Evolutionary conservation across 345 rosid genomes (phyloP).

Genomic region (Camelina sativa): DNA sequence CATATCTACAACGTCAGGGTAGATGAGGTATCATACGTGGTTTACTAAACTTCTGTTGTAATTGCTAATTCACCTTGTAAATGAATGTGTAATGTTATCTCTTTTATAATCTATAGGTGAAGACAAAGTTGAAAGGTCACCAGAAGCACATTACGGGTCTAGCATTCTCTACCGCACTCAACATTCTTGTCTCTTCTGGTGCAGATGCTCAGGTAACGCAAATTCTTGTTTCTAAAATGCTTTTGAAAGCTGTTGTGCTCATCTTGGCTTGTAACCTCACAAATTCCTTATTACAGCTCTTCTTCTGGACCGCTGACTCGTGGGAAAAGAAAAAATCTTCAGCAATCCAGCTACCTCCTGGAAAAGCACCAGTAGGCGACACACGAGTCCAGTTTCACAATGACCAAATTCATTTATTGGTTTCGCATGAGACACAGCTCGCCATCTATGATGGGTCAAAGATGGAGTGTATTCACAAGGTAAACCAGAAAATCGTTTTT

Average conservation of each 20-base stretch:
- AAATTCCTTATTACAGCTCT: conserved; percentile 47
- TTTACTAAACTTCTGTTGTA: neutral
- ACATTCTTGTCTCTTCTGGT: conserved; percentile 76
- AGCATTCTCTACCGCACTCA: conserved; percentile 69
- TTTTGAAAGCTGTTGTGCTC: neutral
- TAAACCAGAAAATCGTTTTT: conserved; percentile 17
- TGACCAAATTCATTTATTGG: conserved; percentile 68
- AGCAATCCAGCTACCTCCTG: conserved; percentile 61
- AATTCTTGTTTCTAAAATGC: neutral
- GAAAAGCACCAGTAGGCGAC: conserved; percentile 61
- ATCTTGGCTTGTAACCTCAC: neutral
- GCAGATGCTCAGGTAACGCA: conserved; percentile 83
- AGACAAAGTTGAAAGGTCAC: conserved; percentile 75
- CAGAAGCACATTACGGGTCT: conserved; percentile 75
- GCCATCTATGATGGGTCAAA: conserved; percentile 74
- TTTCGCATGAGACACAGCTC: conserved; percentile 76
- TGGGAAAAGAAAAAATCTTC: conserved; percentile 77
- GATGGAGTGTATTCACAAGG: conserved; percentile 72
- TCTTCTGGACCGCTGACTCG: conserved; percentile 68
- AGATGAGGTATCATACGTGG: conserved; percentile 50
- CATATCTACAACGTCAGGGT: conserved; percentile 63
- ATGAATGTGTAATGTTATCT: neutral
- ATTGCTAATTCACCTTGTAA: neutral
- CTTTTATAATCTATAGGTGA: conserved; percentile 53
- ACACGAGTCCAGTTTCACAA: conserved; percentile 75